Base-by-base conservation (phyloP, 495 filamentous ascomycete genomes). In the Lepraria neglecta region DNA sequence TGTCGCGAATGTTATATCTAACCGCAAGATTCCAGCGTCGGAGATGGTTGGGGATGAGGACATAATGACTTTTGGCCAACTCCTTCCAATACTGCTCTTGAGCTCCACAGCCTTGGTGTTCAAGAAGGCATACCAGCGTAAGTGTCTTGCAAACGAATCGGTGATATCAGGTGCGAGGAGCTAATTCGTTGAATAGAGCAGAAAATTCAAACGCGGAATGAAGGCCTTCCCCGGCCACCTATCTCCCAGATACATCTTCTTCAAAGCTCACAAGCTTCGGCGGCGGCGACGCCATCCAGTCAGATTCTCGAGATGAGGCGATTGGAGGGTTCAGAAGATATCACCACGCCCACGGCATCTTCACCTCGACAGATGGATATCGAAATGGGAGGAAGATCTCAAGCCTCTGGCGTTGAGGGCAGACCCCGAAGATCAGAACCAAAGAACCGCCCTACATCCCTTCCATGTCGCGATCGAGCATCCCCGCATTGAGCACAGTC, bases 61-160 rank as follows among this genome's bases (percentile, higher is more conserved):
- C 38, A 52, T 50, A 10, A 54, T 65, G 59, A 66, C 62, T 1
- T 65, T 71, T 27, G 65, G 67, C 28, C 69, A 71, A 55, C 45
- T 71, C 3, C 43, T 71, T 10, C 64, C 67, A 9, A 56, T 67
- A 2, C 55, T 69, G 12, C 54, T 71, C 19, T 50, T 70, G 38
- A 48, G 44, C 24, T 69, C 67, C 3, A 66, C 44, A 11, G 12
- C 59, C 0, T 51, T 69, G 4, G 59, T 62, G 15, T 59, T 56
- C n/a, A 48, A 52, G 35, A 64, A 69, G 14, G 59, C 52, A 9
- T 64, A 59, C 19, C 44, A 46, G 14, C 61, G 67, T 69, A 64
- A 42, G 52, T 44, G 24, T 24, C 24, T 24, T 24, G 24, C 24
- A 24, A 24, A 24, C 24, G 24, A 24, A 24, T 24, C 24, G 24